A percentile compares a stretch with the other conserved stretches of the same genome.
These are phyloP conservation scores for Phytopythium chamaehyphon DNA, from an alignment of 352 stramenopile species.

Conservation along the genomic window DNA sequence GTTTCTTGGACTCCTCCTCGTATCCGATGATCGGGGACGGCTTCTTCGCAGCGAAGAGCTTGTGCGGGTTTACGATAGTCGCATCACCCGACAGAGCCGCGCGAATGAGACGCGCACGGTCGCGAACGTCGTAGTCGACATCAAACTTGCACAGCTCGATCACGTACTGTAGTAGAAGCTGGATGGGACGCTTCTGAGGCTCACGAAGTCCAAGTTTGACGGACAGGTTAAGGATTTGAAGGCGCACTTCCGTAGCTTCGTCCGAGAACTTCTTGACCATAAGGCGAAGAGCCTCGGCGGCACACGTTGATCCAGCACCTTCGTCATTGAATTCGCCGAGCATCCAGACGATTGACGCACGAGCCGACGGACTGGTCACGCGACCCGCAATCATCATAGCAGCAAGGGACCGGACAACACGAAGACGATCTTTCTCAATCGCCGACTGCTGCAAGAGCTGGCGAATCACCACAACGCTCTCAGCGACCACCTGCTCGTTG, in stretches of 20 bases:
- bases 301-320: conserved; percentile 57
- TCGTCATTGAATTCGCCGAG: conserved; percentile 87
- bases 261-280: conserved; percentile 86
- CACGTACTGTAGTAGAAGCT: conserved; percentile 86
- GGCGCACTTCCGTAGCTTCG: conserved; percentile 84
- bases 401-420: conserved; percentile 71
- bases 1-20: conserved; percentile 63
- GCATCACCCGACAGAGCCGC: conserved; percentile 56
- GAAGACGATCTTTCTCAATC: conserved; percentile 75
- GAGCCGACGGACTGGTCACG: conserved; percentile 67
- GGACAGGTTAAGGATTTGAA: conserved; percentile 90
- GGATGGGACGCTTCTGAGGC: conserved; percentile 66
- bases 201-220: conserved; percentile 87
- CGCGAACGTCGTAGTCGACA: conserved; percentile 90
- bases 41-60: conserved; percentile 79
- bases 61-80: conserved; percentile 57
- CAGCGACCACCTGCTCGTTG: conserved; percentile 90
- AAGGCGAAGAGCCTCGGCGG: conserved; percentile 81
- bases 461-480: conserved; percentile 95
- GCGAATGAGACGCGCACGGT: conserved; percentile 87
- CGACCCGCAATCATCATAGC: conserved; percentile 72
- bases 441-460: conserved; percentile 90
- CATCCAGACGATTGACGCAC: conserved; percentile 92
- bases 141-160: conserved; percentile 93
- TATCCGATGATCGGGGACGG: conserved; percentile 70